Percentiles rank a stretch among this genome's conserved stretches.
Evolutionary conservation across 2,329 filamentous ascomycete species (phyloP).

Genomic region (Huntiella abstrusa): DNA sequence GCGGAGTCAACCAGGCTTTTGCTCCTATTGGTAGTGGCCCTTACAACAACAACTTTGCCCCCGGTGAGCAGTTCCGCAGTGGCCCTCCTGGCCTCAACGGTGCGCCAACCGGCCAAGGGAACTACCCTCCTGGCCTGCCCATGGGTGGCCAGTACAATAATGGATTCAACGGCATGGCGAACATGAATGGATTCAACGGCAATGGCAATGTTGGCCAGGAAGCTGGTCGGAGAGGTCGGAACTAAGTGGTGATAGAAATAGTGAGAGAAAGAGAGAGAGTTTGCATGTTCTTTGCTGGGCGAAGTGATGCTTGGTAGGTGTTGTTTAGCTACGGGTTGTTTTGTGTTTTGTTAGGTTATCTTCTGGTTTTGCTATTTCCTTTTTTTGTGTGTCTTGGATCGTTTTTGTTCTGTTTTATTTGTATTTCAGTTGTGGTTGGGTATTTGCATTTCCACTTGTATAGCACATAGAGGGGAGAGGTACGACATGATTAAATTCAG

Average conservation of each 20-base stretch:
- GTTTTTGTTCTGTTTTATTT: no score
- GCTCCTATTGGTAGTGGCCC: conserved; percentile 23
- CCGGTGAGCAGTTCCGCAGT: conserved; percentile 34
- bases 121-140: conserved; percentile 27
- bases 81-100: conserved; percentile 34
- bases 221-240: conserved; percentile 18
- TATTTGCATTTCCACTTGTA: no score
- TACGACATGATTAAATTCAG: not conserved
- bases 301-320: not conserved
- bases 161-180: conserved; percentile 27
- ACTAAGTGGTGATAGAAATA: not conserved
- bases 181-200: conserved; percentile 20
- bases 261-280: not conserved
- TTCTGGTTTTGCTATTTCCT: not conserved
- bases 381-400: not conserved
- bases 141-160: conserved; percentile 18
- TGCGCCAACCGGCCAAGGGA: conserved; percentile 27
- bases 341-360: not conserved
- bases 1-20: conserved; percentile 36
- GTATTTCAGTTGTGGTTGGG: no score
- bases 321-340: not conserved
- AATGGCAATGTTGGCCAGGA: conserved; percentile 13
- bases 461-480: not conserved
- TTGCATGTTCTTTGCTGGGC: conserved; percentile 2
- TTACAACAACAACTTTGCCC: conserved; percentile 28